Base-by-base conservation (phyloP, 352 stramenopile genomes). In the Elongisporangium prolatum region DNA sequence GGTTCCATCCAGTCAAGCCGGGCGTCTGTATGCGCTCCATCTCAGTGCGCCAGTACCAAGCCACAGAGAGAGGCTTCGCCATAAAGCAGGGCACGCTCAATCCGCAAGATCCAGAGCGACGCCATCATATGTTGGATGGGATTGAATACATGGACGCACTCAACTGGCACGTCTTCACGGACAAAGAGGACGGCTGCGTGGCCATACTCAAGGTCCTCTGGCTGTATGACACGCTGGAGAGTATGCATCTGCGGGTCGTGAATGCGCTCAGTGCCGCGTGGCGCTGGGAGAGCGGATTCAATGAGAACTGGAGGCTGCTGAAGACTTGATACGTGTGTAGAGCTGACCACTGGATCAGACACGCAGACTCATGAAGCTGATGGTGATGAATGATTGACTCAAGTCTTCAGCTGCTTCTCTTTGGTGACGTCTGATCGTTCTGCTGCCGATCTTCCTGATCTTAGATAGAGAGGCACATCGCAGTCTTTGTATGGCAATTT, bases 71-170 rank as follows among this genome's bases (percentile, higher is more conserved):
- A 21, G 75, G 72, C 17, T 89, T 74, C 55, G 77, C 84, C 48
- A 86, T 87, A 16, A 77, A 77, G 1, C 74, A 75, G 17, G 67
- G 76, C 58, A 84, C 74, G 2, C 68, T 89, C 59, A 89, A 89
- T 56, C 79, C 79, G 2, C 71, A 62, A 18, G 70, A 58, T 17
- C 69, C 65, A 1, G 69, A 78, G 60, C 56, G 83, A 38, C 75
- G 79, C n/a, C 56, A 54, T 6, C 28, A 40, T 14, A 9, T 40
- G 4, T 67, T 79, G 52, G 38, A 55, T 47, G 65, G 59, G 4
- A 80, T 80, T 48, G 74, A 84, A 57, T 84, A 77, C 52, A 69
- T 79, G 21, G 74, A 84, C 56, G 75, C 63, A 56, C 77, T 67
- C 59, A 79, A 76, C 57, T 82, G 72, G 72, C 71, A 79, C 37